Base-by-base conservation (phyloP, 1,284 basidiomycete species). In the Inonotus obliquus region DNA sequence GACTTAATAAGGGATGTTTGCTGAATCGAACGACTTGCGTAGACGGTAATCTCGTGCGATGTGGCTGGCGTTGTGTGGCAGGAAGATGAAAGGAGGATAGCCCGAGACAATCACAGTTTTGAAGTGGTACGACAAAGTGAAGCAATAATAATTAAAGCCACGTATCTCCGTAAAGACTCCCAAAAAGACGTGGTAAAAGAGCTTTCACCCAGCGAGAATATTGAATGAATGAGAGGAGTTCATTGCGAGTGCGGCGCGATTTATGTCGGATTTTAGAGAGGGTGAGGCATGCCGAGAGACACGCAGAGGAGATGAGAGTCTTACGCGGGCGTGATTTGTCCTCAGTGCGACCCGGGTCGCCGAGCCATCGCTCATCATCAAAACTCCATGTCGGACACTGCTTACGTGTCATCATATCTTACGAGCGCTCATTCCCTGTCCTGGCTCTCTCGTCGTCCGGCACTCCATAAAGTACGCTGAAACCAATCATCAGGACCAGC, bases 21-120 rank as follows among this genome's bases (percentile, higher is more conserved):
- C 39, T 29, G 53, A 6, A 54, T 60, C 59, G 59, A 39, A 60
- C 37, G 38, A 60, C 59, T 49, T 54, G 25, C 38, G 39, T 25
- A 11, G n/a, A 9, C 2, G 10, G 41, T 10, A 25, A 19, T 47
- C 14, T 25, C n/a, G 35, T 44, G 41, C 29, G 41, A 35, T 57
- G 19, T 13, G 19, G 32, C 39, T 27, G 51, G 51, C 41, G 41
- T 57, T 41, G 55, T 19, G 41, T 17, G 3, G 27, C 51, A 52
- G 29, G 27, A 52, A 25, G 51, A 52, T 52, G 51, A 27, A 52
- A 32, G 29, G 27, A 52, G 51, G 32, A 32, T 52, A 44, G 41
- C 17, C 41, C 38, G 5, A 39, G n/a, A 13, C 13, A 29, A 13
- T n/a, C 2, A 10, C 23, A 21, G 49, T 29, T 51, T n/a, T n/a